phyloP scores from a whole-genome alignment of 2,329 filamentous ascomycete species.

The Aspergillus aculeatinus region DNA sequence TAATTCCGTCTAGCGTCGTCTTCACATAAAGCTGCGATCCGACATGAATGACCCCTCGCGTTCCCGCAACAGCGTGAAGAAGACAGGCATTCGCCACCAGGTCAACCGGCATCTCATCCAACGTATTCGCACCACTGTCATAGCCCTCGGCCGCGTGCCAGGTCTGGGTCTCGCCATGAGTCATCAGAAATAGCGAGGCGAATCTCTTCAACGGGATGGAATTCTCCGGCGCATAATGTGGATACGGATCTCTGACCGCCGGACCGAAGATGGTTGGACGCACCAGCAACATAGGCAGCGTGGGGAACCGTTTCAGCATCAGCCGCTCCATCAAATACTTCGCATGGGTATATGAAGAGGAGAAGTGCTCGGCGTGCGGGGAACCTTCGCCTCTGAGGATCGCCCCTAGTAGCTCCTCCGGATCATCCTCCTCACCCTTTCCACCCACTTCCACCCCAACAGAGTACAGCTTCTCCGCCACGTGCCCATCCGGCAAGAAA shows the following conservation, averaged over 20 bases:
- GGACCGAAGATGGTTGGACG: conserved; percentile 35
- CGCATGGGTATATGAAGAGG: conserved; percentile 32
- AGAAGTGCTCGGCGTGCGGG: conserved; percentile 23
- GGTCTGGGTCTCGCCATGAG: conserved; percentile 26
- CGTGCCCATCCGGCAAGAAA: conserved; percentile 31
- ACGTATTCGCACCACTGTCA: conserved; percentile 28
- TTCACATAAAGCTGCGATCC: conserved; percentile 31
- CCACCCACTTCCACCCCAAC: not conserved
- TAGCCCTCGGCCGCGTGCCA: conserved; percentile 33
- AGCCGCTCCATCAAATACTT: conserved; percentile 35
- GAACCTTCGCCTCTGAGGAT: conserved; percentile 21
- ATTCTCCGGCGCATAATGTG: conserved; percentile 32
- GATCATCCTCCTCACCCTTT: conserved; percentile 20
- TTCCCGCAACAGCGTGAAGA: conserved; percentile 30
- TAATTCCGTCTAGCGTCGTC: conserved; percentile 30
- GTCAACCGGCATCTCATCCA: conserved; percentile 36
- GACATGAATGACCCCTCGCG: conserved; percentile 31
- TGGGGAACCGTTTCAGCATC: conserved; percentile 26
- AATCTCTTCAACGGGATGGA: conserved; percentile 35
- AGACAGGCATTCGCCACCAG: conserved; percentile 35
- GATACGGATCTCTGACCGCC: conserved; percentile 30
- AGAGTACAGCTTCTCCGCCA: conserved; percentile 27
- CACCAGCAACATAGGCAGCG: conserved; percentile 29
- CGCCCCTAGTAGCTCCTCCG: conserved; percentile 28
- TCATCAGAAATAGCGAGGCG: conserved; percentile 26